Evolutionary conservation across 257 asterid species (phyloP).

Genomic region (Solanum neorickii): DNA sequence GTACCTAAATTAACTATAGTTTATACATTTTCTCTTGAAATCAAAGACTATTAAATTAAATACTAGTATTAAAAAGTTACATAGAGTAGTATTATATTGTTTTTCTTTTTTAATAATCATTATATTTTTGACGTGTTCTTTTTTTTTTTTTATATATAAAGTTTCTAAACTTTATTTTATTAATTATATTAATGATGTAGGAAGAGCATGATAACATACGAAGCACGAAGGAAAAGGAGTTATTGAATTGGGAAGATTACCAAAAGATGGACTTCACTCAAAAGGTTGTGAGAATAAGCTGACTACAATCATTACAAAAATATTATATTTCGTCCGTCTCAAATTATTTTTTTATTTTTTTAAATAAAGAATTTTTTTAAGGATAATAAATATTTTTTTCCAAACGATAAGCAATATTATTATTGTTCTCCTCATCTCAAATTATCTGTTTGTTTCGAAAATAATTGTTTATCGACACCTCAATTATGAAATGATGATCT

Average conservation of each 20-base stretch:
- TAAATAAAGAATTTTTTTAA: too few relatives aligned
- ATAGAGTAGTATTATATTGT: neutral
- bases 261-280: conserved; percentile 63
- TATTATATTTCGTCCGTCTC: neutral
- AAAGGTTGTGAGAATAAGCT: conserved; percentile 18
- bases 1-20: neutral
- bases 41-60: neutral
- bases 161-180: neutral
- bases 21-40: neutral
- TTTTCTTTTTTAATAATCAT: neutral
- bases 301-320: neutral
- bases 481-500: neutral
- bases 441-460: too few relatives aligned
- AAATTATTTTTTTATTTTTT: neutral
- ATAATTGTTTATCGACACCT: neutral
- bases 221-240: conserved; percentile 44
- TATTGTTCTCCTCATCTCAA: too few relatives aligned
- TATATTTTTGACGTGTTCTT: neutral
- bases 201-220: conserved; percentile 48
- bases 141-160: too few relatives aligned
- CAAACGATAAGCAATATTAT: too few relatives aligned
- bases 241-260: conserved; percentile 62
- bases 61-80: neutral
- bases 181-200: conserved; percentile 17
- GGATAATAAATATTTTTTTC: fast-evolving